phyloP scores from a whole-genome alignment of 192 early-diverging fungal species.

The Polychytrium aggregatum region DNA sequence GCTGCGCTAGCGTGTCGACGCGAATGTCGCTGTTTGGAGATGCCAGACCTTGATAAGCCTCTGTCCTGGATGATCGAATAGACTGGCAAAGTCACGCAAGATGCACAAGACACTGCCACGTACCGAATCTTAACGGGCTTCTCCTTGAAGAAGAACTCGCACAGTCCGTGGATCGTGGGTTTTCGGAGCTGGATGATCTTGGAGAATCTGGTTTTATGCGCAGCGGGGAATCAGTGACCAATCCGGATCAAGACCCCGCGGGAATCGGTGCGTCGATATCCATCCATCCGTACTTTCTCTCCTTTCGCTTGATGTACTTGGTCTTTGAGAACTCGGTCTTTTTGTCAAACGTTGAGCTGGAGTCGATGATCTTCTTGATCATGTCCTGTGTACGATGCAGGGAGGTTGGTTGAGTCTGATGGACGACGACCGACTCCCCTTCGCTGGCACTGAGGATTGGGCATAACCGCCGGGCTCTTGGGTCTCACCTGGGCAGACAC shows the following conservation, averaged over 20 bases:
- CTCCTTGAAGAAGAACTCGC: slow-evolving; percentile 64
- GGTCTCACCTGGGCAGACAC: too few species aligned
- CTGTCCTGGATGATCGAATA: too few species aligned
- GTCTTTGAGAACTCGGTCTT: slow-evolving; percentile 94
- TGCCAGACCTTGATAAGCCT: background rate
- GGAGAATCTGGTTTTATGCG: slow-evolving; percentile 47
- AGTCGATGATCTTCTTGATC: slow-evolving; percentile 68
- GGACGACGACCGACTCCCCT: too few species aligned
- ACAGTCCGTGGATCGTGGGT: slow-evolving; percentile 63
- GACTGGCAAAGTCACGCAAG: too few species aligned
- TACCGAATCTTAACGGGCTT: slow-evolving; percentile 70
- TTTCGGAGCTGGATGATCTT: slow-evolving; percentile 68
- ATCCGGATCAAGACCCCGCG: too few species aligned
- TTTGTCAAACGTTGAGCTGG: slow-evolving; percentile 73
- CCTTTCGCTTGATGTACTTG: slow-evolving; percentile 77
- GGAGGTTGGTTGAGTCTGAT: too few species aligned
- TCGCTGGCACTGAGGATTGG: too few species aligned
- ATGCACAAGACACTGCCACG: too few species aligned
- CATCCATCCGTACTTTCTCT: slow-evolving; percentile 24
- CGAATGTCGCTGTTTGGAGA: slow-evolving; percentile 51
- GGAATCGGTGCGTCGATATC: background rate
- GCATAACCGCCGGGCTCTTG: too few species aligned
- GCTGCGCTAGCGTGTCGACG: slow-evolving; percentile 83
- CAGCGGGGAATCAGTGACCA: too few species aligned
- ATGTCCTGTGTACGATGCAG: slow-evolving; percentile 50